These are phyloP conservation scores for Candida hungchunana DNA, from an alignment of 805 yeast species.

Conservation along the genomic window DNA sequence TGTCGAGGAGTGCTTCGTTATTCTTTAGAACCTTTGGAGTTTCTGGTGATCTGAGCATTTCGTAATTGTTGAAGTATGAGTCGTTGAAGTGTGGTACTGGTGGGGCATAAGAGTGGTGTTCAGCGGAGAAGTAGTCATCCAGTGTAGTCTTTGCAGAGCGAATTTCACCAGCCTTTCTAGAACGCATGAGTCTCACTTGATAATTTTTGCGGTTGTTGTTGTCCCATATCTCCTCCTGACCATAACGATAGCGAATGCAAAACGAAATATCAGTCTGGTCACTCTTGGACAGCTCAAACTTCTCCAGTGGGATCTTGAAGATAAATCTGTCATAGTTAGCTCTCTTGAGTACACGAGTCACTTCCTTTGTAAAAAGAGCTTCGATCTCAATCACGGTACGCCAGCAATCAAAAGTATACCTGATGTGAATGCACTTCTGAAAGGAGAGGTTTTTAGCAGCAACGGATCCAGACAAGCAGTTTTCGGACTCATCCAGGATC, in stretches of 20 bases:
- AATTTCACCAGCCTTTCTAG: constrained; percentile 5
- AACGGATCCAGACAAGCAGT: constrained; percentile 60
- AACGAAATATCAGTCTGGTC: constrained; percentile 33
- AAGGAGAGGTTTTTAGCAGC: constrained; percentile 74
- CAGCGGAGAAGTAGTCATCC: constrained; percentile 17
- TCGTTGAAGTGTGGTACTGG: constrained; percentile 2
- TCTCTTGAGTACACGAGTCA: constrained; percentile 37
- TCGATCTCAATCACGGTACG: constrained; percentile 64
- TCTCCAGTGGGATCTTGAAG: constrained; percentile 53
- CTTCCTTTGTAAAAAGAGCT: constrained; percentile 55
- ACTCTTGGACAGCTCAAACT: constrained; percentile 18
- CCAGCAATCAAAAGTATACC: constrained; percentile 83
- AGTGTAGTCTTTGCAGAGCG: constrained; percentile 16
- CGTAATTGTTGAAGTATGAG: constrained; percentile 20
- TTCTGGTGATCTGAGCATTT: constrained; percentile 26
- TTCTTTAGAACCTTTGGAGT: constrained; percentile 24
- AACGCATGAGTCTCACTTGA: constrained; percentile 32
- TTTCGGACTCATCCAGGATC: constrained; percentile 51
- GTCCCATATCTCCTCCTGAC: constrained; percentile 65
- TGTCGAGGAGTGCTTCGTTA: constrained; percentile 7
- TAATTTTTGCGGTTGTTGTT: constrained; percentile 63
- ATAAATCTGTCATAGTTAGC: constrained; percentile 66
- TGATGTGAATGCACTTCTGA: constrained; percentile 60
- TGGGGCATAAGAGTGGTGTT: constrained; percentile 3
- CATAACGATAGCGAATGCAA: constrained; percentile 38